A percentile compares a stretch with the other conserved stretches of the same genome.
Conservation (phyloP, 192 early-diverging fungal species). For the Mortierella hygrophila region DNA sequence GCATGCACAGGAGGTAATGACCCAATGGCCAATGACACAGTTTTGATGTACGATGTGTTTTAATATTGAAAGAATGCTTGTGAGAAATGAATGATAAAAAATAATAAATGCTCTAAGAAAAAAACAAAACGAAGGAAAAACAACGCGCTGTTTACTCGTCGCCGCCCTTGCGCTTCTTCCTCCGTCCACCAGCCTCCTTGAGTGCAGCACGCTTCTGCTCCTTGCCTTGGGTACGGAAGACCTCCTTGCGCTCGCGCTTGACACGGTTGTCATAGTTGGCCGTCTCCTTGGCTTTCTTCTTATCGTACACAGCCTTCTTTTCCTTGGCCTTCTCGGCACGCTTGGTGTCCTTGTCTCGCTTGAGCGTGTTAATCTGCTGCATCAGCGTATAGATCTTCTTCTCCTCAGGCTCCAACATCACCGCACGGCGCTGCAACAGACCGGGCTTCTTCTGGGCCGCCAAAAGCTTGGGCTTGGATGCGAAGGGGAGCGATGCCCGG, state of each 20-base stretch:
- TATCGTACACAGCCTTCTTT: conserved; percentile 62
- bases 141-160: conserved; percentile 31
- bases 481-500: conserved; percentile 88
- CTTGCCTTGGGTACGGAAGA: conserved; percentile 75
- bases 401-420: conserved; percentile 93
- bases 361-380: conserved; percentile 87
- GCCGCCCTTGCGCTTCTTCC: conserved; percentile 45
- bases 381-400: conserved; percentile 88
- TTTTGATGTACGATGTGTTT: neutral
- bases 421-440: conserved; percentile 78
- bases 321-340: conserved; percentile 73
- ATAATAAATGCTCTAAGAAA: neutral
- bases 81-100: neutral
- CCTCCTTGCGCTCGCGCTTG: conserved; percentile 74
- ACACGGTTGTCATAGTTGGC: conserved; percentile 62
- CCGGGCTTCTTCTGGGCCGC: conserved; percentile 64
- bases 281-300: conserved; percentile 69
- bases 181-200: conserved; percentile 55
- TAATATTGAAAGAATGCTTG: neutral
- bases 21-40: neutral
- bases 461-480: conserved; percentile 85
- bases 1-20: too few species aligned
- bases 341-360: conserved; percentile 89
- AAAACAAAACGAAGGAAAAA: neutral
- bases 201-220: conserved; percentile 49